phyloP scores from a whole-genome alignment of 306 rosid genomes.

The Corylus heterophylla region DNA sequence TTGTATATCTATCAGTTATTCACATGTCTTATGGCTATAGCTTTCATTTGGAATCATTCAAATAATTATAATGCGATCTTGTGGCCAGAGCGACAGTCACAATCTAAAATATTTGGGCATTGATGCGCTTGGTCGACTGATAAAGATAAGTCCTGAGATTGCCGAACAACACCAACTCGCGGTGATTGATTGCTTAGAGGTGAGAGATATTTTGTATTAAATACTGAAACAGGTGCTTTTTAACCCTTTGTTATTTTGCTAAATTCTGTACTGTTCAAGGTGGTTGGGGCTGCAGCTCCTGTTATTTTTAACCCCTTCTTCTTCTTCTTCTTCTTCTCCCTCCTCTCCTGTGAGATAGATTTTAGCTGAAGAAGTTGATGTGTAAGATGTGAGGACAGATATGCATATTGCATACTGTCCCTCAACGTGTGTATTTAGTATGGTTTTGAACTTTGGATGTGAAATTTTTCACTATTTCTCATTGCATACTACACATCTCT shows the following conservation, averaged over 20 bases:
- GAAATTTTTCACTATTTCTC: neutral
- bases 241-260: neutral
- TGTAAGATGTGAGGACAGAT: neutral
- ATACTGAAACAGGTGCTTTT: neutral
- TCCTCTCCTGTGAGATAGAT: neutral
- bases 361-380: neutral
- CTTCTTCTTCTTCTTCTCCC: neutral
- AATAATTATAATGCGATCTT: slow-evolving; percentile 2
- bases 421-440: neutral
- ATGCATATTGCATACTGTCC: neutral
- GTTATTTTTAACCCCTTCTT: too few species aligned
- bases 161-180: slow-evolving; percentile 98
- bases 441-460: neutral
- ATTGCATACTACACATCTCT: slow-evolving; percentile 12
- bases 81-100: slow-evolving; percentile 90
- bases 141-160: slow-evolving; percentile 79
- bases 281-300: neutral
- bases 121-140: slow-evolving; percentile 90
- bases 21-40: neutral
- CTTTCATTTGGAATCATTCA: neutral
- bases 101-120: slow-evolving; percentile 98
- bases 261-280: neutral
- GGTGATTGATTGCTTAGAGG: slow-evolving; percentile 98
- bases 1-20: neutral
- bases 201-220: slow-evolving; percentile 35